These are phyloP conservation scores for Lachnellula subtilissima DNA, from an alignment of 2,329 filamentous ascomycete genomes.

Conservation along the genomic window DNA sequence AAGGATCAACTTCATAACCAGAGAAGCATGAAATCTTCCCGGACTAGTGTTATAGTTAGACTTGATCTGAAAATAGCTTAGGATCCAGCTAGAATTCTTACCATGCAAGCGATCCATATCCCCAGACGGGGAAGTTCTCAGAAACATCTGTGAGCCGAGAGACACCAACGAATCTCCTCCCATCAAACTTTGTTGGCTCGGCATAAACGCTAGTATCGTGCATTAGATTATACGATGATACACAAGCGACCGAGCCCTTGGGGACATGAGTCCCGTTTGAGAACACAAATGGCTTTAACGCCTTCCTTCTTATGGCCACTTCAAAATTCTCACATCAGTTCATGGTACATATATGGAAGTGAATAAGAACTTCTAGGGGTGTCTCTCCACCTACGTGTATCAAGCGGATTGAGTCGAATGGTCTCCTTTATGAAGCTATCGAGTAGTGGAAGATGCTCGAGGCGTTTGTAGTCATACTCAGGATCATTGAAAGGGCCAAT, in stretches of 20 bases:
- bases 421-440: conserved; percentile 1
- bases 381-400: not conserved
- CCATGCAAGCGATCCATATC: not conserved
- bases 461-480: not conserved
- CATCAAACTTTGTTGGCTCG: not conserved
- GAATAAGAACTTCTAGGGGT: too few species aligned
- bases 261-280: not conserved
- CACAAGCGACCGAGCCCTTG: not conserved
- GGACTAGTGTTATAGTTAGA: not conserved
- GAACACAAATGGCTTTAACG: not conserved
- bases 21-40: not conserved
- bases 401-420: not conserved
- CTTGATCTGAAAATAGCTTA: not conserved
- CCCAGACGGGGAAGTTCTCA: not conserved
- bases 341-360: too few species aligned
- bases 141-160: not conserved
- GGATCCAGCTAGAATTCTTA: not conserved
- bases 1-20: not conserved
- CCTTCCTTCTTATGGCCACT: not conserved
- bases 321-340: not conserved
- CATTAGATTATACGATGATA: not conserved
- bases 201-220: not conserved
- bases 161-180: not conserved
- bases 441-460: not conserved
- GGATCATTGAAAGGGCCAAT: not conserved